Evolutionary conservation across 371 early-diverging fungal species (phyloP).

Genomic region (Sporodiniella umbellata): DNA sequence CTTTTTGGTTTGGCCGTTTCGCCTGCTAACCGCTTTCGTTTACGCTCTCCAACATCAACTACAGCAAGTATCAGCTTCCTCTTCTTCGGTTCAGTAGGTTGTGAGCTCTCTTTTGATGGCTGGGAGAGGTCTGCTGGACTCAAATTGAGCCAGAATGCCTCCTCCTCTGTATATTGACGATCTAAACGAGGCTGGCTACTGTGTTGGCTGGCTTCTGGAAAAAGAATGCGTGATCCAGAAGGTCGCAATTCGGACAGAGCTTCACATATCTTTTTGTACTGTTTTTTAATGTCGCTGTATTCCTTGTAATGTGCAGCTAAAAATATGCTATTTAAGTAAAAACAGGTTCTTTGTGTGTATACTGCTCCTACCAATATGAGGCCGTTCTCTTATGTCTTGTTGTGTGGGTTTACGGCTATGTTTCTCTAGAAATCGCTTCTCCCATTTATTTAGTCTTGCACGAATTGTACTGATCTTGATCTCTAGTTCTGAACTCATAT

Average conservation of each 20-base stretch:
- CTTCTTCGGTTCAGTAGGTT: background rate
- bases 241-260: background rate
- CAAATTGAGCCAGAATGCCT: background rate
- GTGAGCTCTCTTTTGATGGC: background rate
- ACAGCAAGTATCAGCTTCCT: background rate
- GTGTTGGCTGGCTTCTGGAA: background rate
- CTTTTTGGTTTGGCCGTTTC: background rate
- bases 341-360: background rate
- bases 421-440: background rate
- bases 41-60: background rate
- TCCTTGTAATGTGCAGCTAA: background rate
- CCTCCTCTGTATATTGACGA: background rate
- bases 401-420: background rate
- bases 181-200: background rate
- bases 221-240: background rate
- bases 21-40: background rate
- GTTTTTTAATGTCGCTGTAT: background rate
- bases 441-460: background rate
- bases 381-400: background rate
- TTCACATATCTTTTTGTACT: background rate
- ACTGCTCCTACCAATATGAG: background rate
- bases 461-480: background rate
- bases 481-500: no score
- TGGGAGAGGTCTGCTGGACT: background rate
- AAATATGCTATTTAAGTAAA: background rate